A percentile compares a stretch with the other conserved stretches of the same genome.
These are phyloP conservation scores for Puccinia triticina DNA, from an alignment of 1,284 basidiomycete genomes.

Conservation along the genomic window DNA sequence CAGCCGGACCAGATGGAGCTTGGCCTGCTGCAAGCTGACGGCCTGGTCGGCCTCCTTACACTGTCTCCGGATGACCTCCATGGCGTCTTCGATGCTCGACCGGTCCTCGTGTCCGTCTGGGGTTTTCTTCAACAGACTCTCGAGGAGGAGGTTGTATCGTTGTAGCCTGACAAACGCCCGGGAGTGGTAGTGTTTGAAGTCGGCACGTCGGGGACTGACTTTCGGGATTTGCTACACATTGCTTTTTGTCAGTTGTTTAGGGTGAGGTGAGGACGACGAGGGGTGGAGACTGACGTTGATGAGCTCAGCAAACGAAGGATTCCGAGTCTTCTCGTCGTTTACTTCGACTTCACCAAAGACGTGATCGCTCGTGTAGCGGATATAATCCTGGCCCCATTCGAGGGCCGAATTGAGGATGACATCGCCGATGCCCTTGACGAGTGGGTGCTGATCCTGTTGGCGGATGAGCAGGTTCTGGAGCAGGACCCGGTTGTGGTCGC, in stretches of 20 bases:
- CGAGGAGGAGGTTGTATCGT: conserved; percentile 82
- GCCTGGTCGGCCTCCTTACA: conserved; percentile 60
- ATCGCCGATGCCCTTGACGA: conserved; percentile 85
- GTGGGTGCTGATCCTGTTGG: conserved; percentile 81
- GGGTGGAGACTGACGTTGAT: conserved; percentile 69
- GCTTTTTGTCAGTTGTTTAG: background rate
- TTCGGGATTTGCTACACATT: conserved; percentile 42
- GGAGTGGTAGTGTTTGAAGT: conserved; percentile 80
- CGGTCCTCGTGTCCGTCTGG: conserved; percentile 75
- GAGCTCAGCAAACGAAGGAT: conserved; percentile 79
- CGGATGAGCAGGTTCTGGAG: conserved; percentile 83
- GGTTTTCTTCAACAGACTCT: conserved; percentile 82
- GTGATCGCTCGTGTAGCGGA: conserved; percentile 79
- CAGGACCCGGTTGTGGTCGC: conserved; percentile 77
- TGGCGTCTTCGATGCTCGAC: conserved; percentile 75
- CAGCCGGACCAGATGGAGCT: conserved; percentile 16
- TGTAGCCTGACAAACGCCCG: conserved; percentile 87
- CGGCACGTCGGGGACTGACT: conserved; percentile 69
- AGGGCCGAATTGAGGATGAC: conserved; percentile 84
- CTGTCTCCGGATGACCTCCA: conserved; percentile 80
- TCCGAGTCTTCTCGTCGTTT: conserved; percentile 79
- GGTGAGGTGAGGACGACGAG: background rate
- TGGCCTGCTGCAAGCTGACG: conserved; percentile 47
- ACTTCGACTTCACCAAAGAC: conserved; percentile 82
- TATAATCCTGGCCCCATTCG: conserved; percentile 84